phyloP scores from a whole-genome alignment of 2,329 filamentous ascomycete genomes.

The Penicillium sp. region DNA sequence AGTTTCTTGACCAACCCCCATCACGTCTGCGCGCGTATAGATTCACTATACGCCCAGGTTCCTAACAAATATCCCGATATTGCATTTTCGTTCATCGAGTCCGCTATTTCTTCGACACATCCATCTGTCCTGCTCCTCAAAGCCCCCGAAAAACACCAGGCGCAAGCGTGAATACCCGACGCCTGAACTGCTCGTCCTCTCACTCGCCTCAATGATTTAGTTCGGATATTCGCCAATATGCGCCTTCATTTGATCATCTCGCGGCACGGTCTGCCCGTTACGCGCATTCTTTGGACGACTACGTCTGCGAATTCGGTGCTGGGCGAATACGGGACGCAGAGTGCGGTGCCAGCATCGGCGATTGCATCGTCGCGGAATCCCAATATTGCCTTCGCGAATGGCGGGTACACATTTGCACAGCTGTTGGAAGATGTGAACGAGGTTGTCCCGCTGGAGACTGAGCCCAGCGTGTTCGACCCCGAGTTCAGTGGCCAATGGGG shows the following conservation, averaged over 20 bases:
- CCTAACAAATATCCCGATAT: too few species aligned
- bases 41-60: too few species aligned
- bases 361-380: slow-evolving; percentile 34
- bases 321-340: slow-evolving; percentile 15
- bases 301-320: slow-evolving; percentile 29
- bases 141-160: slow-evolving; percentile 4
- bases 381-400: slow-evolving; percentile 40
- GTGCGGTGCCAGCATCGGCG: slow-evolving; percentile 32
- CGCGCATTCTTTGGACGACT: slow-evolving; percentile 69
- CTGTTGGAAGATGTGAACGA: slow-evolving; percentile 77
- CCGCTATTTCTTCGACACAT: not conserved
- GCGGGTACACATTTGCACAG: slow-evolving; percentile 67
- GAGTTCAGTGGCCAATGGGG: slow-evolving; percentile 63
- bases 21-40: too few species aligned
- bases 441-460: slow-evolving; percentile 74
- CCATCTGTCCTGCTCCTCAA: too few species aligned
- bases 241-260: slow-evolving; percentile 71
- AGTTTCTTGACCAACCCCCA: not conserved
- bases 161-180: not conserved
- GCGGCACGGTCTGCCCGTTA: slow-evolving; percentile 69
- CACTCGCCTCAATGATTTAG: slow-evolving; percentile 17
- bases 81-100: too few species aligned
- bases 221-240: slow-evolving; percentile 45
- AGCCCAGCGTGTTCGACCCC: slow-evolving; percentile 33
- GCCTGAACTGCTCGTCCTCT: not conserved